These are phyloP conservation scores for Nannochloris sp. DNA, from an alignment of 139 green algal species.

Conservation along the genomic window DNA sequence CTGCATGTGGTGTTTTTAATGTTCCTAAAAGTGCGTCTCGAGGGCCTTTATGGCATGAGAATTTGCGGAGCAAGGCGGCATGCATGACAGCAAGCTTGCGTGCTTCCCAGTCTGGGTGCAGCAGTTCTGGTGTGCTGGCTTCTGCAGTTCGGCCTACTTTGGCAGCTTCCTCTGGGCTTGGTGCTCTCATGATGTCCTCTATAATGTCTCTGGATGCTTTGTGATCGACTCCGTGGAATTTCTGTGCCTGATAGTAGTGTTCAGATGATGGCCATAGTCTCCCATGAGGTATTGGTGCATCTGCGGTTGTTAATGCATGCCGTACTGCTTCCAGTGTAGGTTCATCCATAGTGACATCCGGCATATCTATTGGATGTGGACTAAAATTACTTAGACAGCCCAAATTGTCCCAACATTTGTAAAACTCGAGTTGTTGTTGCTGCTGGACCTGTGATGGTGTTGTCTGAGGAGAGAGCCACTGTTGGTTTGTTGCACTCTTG, in stretches of 20 bases:
- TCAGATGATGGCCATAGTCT: conserved; percentile 68
- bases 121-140: conserved; percentile 52
- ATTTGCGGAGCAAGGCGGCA: conserved; percentile 73
- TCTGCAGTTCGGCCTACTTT: conserved; percentile 58
- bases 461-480: not conserved
- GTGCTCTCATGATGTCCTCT: conserved; percentile 55
- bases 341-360: conserved; percentile 20
- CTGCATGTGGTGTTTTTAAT: not conserved
- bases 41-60: conserved; percentile 54
- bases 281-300: not conserved
- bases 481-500: not conserved
- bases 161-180: conserved; percentile 82
- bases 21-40: conserved; percentile 63
- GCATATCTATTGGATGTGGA: conserved; percentile 74
- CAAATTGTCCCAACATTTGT: conserved; percentile 92
- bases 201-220: conserved; percentile 36
- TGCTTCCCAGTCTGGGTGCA: conserved; percentile 69
- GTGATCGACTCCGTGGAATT: conserved; percentile 58
- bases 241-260: conserved; percentile 88
- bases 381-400: conserved; percentile 93
- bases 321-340: not conserved
- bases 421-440: conserved; percentile 56
- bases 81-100: conserved; percentile 80
- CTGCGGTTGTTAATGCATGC: not conserved
- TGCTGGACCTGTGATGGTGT: not conserved